Percentiles rank a stretch among this genome's conserved stretches.
phyloP scores from a whole-genome alignment of 2,329 filamentous ascomycete genomes.

The Madurella mycetomatis region DNA sequence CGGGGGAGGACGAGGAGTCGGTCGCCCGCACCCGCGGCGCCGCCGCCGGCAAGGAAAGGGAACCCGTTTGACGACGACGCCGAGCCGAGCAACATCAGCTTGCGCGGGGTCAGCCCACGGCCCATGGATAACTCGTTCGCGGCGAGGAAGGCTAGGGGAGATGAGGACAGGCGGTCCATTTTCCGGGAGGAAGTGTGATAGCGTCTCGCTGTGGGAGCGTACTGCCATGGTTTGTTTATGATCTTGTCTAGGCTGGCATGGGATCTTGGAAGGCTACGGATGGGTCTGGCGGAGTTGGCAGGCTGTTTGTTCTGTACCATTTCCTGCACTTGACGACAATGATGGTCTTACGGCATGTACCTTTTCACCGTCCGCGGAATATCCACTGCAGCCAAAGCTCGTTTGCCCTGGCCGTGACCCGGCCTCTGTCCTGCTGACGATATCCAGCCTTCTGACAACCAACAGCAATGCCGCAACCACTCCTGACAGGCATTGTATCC shows the following conservation, averaged over 20 bases:
- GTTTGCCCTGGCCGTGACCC: background rate
- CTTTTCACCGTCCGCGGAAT: background rate
- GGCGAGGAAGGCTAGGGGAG: constrained; percentile 5
- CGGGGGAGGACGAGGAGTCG: constrained; percentile 43
- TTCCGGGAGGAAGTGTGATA: constrained; percentile 11
- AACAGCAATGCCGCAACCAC: too few species aligned
- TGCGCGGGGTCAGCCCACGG: constrained; percentile 71
- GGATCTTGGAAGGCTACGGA: background rate
- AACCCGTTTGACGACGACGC: constrained; percentile 70
- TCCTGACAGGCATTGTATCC: too few species aligned
- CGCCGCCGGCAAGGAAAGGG: constrained; percentile 27
- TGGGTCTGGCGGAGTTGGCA: background rate
- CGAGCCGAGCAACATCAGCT: constrained; percentile 55
- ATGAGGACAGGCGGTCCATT: constrained; percentile 5
- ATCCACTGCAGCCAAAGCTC: background rate
- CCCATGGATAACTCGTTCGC: constrained; percentile 52
- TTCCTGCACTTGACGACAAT: background rate
- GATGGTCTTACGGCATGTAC: background rate
- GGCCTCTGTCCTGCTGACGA: too few species aligned
- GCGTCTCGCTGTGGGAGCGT: background rate
- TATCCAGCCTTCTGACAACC: too few species aligned
- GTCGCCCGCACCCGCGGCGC: constrained; percentile 40
- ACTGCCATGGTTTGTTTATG: background rate
- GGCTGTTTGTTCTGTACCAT: background rate
- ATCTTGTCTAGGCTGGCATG: background rate